Percentiles rank a stretch among this genome's conserved stretches.
Conservation (phyloP, 176 grass and related monocot species). For the Rhynchospora pubera region DNA sequence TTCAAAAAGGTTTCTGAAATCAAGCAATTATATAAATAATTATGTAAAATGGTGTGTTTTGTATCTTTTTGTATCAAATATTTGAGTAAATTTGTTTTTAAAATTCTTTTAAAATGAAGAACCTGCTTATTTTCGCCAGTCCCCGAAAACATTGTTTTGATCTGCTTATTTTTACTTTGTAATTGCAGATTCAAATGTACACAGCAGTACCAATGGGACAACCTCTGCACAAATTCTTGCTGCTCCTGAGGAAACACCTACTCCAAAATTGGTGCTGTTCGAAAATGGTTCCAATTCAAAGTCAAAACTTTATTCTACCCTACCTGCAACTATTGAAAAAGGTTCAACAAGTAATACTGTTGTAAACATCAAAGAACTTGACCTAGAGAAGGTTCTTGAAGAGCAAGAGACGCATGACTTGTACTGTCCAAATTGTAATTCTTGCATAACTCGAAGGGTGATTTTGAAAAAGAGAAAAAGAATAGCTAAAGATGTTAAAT, state of each 20-base stretch:
- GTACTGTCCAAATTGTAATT: slow-evolving; percentile 74
- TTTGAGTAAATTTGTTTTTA: not conserved
- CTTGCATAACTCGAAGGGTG: slow-evolving; percentile 79
- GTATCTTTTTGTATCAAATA: not conserved
- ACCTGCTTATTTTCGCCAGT: not conserved
- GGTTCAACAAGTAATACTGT: slow-evolving; percentile 3
- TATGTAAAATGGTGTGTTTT: not conserved
- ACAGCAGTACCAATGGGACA: not conserved
- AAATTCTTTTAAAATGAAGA: not conserved
- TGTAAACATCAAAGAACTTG: slow-evolving; percentile 35
- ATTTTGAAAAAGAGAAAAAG: slow-evolving; percentile 90
- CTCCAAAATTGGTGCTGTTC: not conserved
- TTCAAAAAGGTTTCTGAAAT: not conserved
- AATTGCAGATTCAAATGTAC: slow-evolving; percentile 33
- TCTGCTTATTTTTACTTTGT: not conserved
- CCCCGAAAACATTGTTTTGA: not conserved
- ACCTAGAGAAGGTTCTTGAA: slow-evolving; percentile 61
- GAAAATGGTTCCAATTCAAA: slow-evolving; percentile 9
- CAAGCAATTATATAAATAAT: not conserved
- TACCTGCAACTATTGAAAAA: not conserved
- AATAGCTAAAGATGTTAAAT: slow-evolving; percentile 16
- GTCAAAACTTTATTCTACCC: slow-evolving; percentile 6
- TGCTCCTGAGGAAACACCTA: not conserved
- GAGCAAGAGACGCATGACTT: slow-evolving; percentile 87
- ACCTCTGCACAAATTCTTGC: not conserved